Base-by-base conservation (phyloP, 2,329 filamentous ascomycete species). In the Cercospora beticola region DNA sequence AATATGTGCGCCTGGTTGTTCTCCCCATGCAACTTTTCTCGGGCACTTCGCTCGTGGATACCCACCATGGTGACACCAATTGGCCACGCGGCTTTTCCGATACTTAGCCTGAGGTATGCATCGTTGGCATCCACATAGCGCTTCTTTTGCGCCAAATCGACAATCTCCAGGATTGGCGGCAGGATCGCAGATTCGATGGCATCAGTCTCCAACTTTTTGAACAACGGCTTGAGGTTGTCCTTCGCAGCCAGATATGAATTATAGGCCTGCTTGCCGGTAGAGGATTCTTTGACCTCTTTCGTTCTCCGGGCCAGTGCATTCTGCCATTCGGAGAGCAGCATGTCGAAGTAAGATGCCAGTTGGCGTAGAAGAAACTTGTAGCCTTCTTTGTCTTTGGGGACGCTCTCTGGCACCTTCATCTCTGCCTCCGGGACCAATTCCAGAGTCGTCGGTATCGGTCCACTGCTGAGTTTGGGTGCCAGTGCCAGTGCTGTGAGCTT, bases 11-110 rank as follows among this genome's bases (percentile, higher is more conserved):
- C 95, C 76, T 93, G 90, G 68, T 90, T 73, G 5, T 67, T 70
- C 2, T 68, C 71, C 73, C 87, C 86, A 78, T 98, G 94, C 68
- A 99, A 83, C 82, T 99, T 99, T 82, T 99, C 95, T 71, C 95
- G 88, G 21, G 95, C 94, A 73, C 91, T 95, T 77, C 95, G 89
- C 84, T 98, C 95, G 87, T 99, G 95, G 75, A 99, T 99, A 85
- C 95, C 95, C 77, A 99, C 95, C 95, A 98, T 99, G 79, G 95
- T 99, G 46, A 99, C 95, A 81, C 95, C 95, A 77, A 99, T 99
- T 26, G 95, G 95, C 95, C 95, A 99, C 16, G 95, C 95, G 28
- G 79, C 78, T 68, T 81, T 81, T 18, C 79, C 79, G 77, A 99
- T 99, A 79, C 92, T 97, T 65, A 99, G 84, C 64, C 92, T 87